A percentile compares a stretch with the other conserved stretches of the same genome.
Evolutionary conservation across 257 asterid species (phyloP).

Genomic region (Salvia rosmarinus): DNA sequence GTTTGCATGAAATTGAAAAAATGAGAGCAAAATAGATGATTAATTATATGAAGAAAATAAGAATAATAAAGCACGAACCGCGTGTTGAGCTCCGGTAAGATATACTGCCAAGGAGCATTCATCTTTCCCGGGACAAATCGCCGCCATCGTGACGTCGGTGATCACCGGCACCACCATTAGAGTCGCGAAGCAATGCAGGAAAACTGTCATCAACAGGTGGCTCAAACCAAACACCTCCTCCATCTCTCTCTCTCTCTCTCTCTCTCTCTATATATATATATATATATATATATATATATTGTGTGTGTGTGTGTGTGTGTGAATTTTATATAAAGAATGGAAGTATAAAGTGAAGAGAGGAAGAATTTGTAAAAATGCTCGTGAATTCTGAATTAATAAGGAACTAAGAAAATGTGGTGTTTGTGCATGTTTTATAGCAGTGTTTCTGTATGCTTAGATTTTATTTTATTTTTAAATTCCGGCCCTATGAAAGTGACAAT

Average conservation of each 20-base stretch:
- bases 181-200: conserved; percentile 60
- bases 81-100: conserved; percentile 80
- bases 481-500: no score
- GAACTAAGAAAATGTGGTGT: not conserved
- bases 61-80: conserved; percentile 14
- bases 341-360: not conserved
- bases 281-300: no score
- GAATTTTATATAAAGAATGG: not conserved
- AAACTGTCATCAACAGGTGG: conserved; percentile 79
- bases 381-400: not conserved
- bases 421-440: not conserved
- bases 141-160: conserved; percentile 77
- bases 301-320: conserved; percentile 10
- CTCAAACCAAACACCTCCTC: conserved; percentile 51
- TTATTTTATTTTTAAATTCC: no score
- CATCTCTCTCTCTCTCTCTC: conserved; percentile 11
- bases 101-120: conserved; percentile 79
- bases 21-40: no score
- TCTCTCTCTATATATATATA: no score
- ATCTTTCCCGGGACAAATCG: conserved; percentile 75
- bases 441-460: no score
- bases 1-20: no score
- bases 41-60: no score
- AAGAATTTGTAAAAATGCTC: not conserved
- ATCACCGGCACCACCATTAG: conserved; percentile 83